Evolutionary conservation across 345 rosid genomes (phyloP).

Genomic region (Brassica carinata): DNA sequence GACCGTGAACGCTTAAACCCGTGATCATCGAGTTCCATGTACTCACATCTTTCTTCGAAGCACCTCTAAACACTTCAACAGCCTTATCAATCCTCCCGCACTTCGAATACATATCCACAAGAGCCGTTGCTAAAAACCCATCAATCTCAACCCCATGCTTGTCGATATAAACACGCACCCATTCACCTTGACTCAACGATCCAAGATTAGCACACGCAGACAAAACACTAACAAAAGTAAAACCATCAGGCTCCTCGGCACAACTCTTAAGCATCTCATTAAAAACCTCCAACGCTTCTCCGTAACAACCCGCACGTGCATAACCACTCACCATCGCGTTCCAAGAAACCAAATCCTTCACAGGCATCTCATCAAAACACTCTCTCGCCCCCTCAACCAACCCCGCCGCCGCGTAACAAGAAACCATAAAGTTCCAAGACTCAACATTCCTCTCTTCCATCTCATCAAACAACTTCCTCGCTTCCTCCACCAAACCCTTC

Average conservation of each 20-base stretch:
- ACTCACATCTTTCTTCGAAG: conserved; percentile 45
- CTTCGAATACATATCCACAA: conserved; percentile 59
- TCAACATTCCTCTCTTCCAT: conserved; percentile 51
- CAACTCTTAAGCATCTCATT: conserved; percentile 40
- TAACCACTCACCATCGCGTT: conserved; percentile 47
- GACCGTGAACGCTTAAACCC: conserved; percentile 53
- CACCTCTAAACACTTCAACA: conserved; percentile 46
- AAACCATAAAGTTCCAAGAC: conserved; percentile 61
- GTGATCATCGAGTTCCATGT: conserved; percentile 59
- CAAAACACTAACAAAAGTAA: conserved; percentile 48
- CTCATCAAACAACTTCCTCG: conserved; percentile 47
- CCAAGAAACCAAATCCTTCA: conserved; percentile 53
- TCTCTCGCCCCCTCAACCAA: conserved; percentile 42
- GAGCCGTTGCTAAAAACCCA: conserved; percentile 52
- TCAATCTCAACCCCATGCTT: conserved; percentile 43
- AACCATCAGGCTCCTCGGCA: conserved; percentile 43
- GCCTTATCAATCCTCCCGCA: conserved; percentile 59
- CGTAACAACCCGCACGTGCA: conserved; percentile 35
- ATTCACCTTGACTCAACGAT: conserved; percentile 52
- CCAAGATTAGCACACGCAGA: conserved; percentile 55
- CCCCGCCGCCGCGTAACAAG: conserved; percentile 44
- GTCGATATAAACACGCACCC: conserved; percentile 48
- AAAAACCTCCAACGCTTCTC: conserved; percentile 48
- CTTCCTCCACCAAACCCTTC: conserved; percentile 39
- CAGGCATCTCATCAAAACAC: conserved; percentile 45